Conservation (phyloP, 2,329 filamentous ascomycete species). For the Aureobasidium leucospermi region DNA sequence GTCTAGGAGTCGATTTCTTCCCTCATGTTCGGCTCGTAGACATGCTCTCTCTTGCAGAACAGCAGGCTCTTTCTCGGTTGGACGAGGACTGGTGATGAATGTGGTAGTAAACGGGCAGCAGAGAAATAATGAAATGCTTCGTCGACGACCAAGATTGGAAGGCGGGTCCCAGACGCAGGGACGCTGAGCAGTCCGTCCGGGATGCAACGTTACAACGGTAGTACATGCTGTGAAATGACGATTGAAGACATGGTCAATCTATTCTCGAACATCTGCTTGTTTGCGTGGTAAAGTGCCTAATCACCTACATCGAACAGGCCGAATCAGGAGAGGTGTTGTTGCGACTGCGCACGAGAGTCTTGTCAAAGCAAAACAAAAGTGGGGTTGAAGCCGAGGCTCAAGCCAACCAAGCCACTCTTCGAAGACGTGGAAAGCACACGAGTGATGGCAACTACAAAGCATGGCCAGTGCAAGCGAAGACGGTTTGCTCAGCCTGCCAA, state of each 20-base stretch:
- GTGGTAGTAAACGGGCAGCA: background rate
- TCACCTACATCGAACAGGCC: background rate
- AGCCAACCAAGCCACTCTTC: background rate
- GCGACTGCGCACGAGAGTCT: background rate
- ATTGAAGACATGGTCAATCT: background rate
- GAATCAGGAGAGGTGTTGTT: background rate
- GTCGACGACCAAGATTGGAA: constrained; percentile 1
- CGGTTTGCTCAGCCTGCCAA: background rate
- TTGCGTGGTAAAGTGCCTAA: background rate
- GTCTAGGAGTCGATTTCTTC: constrained; percentile 24
- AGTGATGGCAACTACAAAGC: background rate
- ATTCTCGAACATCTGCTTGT: background rate
- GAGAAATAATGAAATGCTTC: background rate
- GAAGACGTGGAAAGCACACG: background rate
- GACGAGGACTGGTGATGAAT: background rate
- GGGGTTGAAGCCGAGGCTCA: constrained; percentile 7
- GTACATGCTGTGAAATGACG: background rate
- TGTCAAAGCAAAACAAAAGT: constrained; percentile 9
- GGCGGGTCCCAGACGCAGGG: background rate
- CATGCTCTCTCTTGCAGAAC: background rate
- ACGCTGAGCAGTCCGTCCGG: background rate
- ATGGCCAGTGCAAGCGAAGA: background rate
- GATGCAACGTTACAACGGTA: background rate
- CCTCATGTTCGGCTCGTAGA: background rate
- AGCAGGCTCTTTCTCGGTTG: background rate